A percentile compares a stretch with the other conserved stretches of the same genome.
Evolutionary conservation across 495 filamentous ascomycete species (phyloP).

Genomic region (Collariella sp.): DNA sequence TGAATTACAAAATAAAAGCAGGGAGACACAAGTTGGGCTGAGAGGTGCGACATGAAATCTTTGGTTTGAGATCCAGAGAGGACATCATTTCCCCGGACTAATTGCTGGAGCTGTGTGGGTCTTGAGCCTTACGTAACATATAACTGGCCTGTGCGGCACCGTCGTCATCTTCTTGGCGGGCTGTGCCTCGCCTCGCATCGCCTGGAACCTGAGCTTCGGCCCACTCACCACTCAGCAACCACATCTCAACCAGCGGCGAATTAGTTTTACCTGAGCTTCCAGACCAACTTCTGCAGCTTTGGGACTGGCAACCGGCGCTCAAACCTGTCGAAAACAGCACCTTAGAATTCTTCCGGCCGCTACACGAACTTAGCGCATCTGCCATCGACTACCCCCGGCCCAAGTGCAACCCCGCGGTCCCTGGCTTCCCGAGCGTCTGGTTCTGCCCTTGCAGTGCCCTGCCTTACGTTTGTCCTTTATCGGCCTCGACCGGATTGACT

Average conservation of each 20-base stretch:
- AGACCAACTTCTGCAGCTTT: not conserved
- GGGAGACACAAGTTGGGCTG: too few species aligned
- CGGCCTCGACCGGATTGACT: not conserved
- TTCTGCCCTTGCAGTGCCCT: not conserved
- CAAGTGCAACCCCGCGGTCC: conserved; percentile 2
- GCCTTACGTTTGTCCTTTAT: not conserved
- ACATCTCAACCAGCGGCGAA: not conserved
- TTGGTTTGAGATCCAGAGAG: too few species aligned
- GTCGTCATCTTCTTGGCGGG: conserved; percentile 8
- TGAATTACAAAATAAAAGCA: too few species aligned
- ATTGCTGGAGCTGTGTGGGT: not conserved
- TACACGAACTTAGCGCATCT: not conserved
- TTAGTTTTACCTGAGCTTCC: not conserved
- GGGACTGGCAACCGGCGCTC: not conserved
- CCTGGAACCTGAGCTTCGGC: not conserved
- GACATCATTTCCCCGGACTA: conserved; percentile 2
- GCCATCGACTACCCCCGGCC: not conserved
- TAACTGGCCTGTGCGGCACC: not conserved
- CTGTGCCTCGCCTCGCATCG: conserved; percentile 10
- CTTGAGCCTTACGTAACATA: not conserved
- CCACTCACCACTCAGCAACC: conserved; percentile 1
- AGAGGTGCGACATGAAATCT: not conserved
- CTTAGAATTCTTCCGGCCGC: not conserved
- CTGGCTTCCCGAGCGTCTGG: not conserved
- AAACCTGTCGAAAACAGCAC: not conserved